Evolutionary conservation across 2,329 filamentous ascomycete genomes (phyloP), one percentile per base, ranked within the genome.

Genomic region (Graphiopsis chlorocephala): DNA sequence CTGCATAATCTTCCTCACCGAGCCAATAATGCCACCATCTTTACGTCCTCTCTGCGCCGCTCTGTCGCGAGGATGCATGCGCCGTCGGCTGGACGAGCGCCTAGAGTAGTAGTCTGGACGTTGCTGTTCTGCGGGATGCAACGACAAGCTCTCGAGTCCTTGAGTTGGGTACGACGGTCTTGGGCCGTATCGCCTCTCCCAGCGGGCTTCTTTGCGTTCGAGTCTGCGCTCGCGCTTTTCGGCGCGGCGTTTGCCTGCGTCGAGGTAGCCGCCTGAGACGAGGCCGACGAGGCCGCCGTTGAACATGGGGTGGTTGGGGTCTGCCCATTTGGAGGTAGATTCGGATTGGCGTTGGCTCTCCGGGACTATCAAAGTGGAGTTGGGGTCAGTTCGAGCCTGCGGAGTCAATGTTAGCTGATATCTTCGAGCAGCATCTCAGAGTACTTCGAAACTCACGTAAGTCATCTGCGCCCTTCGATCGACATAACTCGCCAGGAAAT

Each of bases 221-320:
- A 61, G 31, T 56, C 64, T 66, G 11, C 29, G 69, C 33, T 62
- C 65, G 10, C 57, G 56, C 12, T 58, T 60, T 12, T 48, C 56
- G 15, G 28, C 31, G 23, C 57, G 50, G 15, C 25, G 56, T n/a
- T 31, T 38, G 60, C 65, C 29, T 68, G 73, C 68, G 72, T 77
- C 17, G 82, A 50, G 5, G 73, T 70, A n/a, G 0, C 83, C 83
- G 1, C 83, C 83, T 0, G 79, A 83, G 1, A 84, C 67, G 2
- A 85, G 70, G 0, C 79, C 76, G 3, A 84, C 69, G 10, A 84
- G 71, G 7, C 78, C 79, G 2, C 84, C 83, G 29, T 77, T 82
- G 67, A 80, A 83, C 33, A 80, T 81, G 0, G 83, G 78, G 66
- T 85, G 80, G 65, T 79, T 82, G 0, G 84, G 83, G 66, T 86